phyloP scores from a whole-genome alignment of 805 yeast species.

The Metschnikowia picachoensis region DNA sequence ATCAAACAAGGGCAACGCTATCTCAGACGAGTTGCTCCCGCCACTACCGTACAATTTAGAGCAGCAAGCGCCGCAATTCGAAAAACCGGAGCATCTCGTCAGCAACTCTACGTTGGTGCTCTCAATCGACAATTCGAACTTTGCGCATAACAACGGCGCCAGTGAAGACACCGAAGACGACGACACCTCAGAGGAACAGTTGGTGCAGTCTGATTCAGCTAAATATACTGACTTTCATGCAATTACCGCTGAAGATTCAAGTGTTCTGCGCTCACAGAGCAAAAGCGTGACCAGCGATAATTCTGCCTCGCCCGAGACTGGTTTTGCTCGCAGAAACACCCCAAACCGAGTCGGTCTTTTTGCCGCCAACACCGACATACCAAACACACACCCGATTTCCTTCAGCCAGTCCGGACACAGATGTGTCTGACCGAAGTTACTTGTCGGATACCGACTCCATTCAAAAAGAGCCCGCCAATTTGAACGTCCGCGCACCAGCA shows the following conservation, averaged over 20 bases:
- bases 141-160: constrained; percentile 11
- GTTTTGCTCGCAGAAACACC: too few relatives aligned
- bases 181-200: constrained; percentile 3
- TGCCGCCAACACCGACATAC: constrained; percentile 32
- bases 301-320: too few relatives aligned
- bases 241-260: too few relatives aligned
- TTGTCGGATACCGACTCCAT: constrained; percentile 39
- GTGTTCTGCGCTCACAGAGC: too few relatives aligned
- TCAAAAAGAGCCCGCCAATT: constrained; percentile 32
- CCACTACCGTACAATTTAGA: not conserved
- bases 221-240: too few relatives aligned
- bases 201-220: too few relatives aligned
- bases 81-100: not conserved
- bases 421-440: constrained; percentile 34
- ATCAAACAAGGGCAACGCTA: too few relatives aligned
- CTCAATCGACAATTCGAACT: constrained; percentile 27
- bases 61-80: not conserved
- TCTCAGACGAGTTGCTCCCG: not conserved
- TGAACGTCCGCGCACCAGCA: constrained; percentile 19
- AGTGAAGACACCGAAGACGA: constrained; percentile 11
- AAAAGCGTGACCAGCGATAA: too few relatives aligned
- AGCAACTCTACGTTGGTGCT: constrained; percentile 24
- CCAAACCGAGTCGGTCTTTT: constrained; percentile 1
- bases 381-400: constrained; percentile 6
- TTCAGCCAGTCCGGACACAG: constrained; percentile 28